A percentile compares a stretch with the other conserved stretches of the same genome.
These are phyloP conservation scores for Creolimax fragrantissima DNA, from an alignment of 78 protist species.

Conservation along the genomic window DNA sequence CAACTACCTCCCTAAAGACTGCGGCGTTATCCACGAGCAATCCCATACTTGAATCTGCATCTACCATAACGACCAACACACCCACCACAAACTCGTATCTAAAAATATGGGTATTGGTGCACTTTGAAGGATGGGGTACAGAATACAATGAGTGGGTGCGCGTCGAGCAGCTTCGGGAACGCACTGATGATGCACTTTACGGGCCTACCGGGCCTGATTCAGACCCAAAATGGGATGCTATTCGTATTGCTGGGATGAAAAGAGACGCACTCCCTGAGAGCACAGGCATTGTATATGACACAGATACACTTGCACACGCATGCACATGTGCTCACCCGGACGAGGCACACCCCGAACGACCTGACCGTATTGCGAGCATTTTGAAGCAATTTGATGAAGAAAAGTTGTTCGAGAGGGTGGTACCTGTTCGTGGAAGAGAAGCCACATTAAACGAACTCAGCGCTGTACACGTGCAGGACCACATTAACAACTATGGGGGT, in stretches of 20 bases:
- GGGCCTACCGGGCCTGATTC: neutral
- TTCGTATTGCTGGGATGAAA: neutral
- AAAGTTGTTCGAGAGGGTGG: neutral
- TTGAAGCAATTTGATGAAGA: neutral
- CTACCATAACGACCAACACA: too few species aligned
- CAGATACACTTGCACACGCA: neutral
- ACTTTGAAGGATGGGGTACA: constrained; percentile 14
- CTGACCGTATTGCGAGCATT: neutral
- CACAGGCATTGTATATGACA: neutral
- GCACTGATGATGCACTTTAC: neutral
- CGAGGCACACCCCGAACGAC: neutral
- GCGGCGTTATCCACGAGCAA: too few species aligned
- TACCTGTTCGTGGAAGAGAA: neutral
- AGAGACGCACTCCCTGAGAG: neutral
- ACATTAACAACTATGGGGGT: neutral
- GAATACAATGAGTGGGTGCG: neutral
- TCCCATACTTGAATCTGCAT: too few species aligned
- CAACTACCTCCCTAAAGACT: too few species aligned
- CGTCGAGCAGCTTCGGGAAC: neutral
- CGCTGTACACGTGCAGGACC: neutral
- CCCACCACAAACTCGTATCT: too few species aligned
- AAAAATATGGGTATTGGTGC: neutral
- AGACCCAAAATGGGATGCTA: neutral
- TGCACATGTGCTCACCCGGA: neutral
- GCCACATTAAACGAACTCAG: neutral